phyloP scores from a whole-genome alignment of 2,329 filamentous ascomycete genomes.

The Bimuria novae-zelandiae region DNA sequence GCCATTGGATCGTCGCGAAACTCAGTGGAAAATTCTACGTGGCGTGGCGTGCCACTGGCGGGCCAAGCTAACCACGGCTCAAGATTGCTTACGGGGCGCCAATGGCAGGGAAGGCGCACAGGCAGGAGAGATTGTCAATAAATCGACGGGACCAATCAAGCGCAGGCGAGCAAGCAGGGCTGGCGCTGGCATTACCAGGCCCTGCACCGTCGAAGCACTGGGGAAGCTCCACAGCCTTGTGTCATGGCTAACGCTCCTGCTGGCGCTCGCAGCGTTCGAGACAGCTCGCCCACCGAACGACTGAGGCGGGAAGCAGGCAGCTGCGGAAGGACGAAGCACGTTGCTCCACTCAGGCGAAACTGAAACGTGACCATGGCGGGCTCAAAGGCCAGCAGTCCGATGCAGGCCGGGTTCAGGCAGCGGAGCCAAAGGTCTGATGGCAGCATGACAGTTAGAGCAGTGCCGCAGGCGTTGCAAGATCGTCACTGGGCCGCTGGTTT shows the following conservation, averaged over 20 bases:
- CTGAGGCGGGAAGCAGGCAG: slow-evolving; percentile 10
- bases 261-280: slow-evolving; percentile 32
- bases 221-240: slow-evolving; percentile 25
- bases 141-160: slow-evolving; percentile 29
- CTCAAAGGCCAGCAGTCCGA: slow-evolving; percentile 20
- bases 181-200: neutral
- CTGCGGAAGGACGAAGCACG: neutral
- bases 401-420: slow-evolving; percentile 31
- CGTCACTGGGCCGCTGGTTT: slow-evolving; percentile 1
- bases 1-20: slow-evolving; percentile 37
- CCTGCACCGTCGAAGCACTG: slow-evolving; percentile 1
- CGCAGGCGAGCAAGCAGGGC: neutral
- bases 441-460: slow-evolving; percentile 39
- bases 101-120: slow-evolving; percentile 3
- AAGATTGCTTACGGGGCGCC: slow-evolving; percentile 16
- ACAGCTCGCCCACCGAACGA: slow-evolving; percentile 29
- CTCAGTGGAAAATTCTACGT: slow-evolving; percentile 39
- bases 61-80: slow-evolving; percentile 15
- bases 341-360: slow-evolving; percentile 1
- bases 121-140: slow-evolving; percentile 26
- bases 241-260: slow-evolving; percentile 36
- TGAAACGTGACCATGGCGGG: slow-evolving; percentile 34
- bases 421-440: slow-evolving; percentile 26
- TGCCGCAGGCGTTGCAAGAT: slow-evolving; percentile 34
- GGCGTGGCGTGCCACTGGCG: slow-evolving; percentile 35